Conservation (phyloP, 2,329 filamentous ascomycete species). For the Dactylellina haptotyla region DNA sequence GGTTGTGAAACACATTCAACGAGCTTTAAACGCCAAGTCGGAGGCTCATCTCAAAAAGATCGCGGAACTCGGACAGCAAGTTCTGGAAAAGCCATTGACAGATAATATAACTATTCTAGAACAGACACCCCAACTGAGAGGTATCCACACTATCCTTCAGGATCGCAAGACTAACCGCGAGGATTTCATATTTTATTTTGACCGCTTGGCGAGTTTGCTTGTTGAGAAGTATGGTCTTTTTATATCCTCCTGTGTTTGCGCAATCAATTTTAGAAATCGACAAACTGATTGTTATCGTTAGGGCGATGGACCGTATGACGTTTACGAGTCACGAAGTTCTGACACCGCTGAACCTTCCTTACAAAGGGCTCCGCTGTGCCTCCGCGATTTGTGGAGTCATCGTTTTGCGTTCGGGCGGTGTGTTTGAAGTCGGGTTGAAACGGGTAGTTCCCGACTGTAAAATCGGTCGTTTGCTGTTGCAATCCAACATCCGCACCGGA, state of each 20-base stretch:
- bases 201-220: slow-evolving; percentile 83
- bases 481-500: slow-evolving; percentile 83
- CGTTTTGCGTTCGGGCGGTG: slow-evolving; percentile 86
- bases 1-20: slow-evolving; percentile 92
- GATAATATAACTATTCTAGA: slow-evolving; percentile 77
- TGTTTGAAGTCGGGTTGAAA: slow-evolving; percentile 85
- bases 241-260: neutral
- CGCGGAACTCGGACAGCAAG: slow-evolving; percentile 74
- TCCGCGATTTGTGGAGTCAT: slow-evolving; percentile 86
- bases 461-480: slow-evolving; percentile 87
- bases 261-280: neutral
- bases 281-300: slow-evolving; percentile 60
- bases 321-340: slow-evolving; percentile 73
- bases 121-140: slow-evolving; percentile 80
- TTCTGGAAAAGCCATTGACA: slow-evolving; percentile 77
- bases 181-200: slow-evolving; percentile 98
- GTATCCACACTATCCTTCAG: slow-evolving; percentile 91
- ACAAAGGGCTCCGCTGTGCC: slow-evolving; percentile 75
- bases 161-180: slow-evolving; percentile 80
- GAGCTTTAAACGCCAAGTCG: slow-evolving; percentile 86
- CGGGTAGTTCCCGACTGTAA: slow-evolving; percentile 92
- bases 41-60: slow-evolving; percentile 82
- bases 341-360: slow-evolving; percentile 76
- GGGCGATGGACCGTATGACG: slow-evolving; percentile 78
- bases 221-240: slow-evolving; percentile 71